These are phyloP conservation scores for Penicillium sp. DNA, from an alignment of 2,329 filamentous ascomycete species.

Conservation along the genomic window DNA sequence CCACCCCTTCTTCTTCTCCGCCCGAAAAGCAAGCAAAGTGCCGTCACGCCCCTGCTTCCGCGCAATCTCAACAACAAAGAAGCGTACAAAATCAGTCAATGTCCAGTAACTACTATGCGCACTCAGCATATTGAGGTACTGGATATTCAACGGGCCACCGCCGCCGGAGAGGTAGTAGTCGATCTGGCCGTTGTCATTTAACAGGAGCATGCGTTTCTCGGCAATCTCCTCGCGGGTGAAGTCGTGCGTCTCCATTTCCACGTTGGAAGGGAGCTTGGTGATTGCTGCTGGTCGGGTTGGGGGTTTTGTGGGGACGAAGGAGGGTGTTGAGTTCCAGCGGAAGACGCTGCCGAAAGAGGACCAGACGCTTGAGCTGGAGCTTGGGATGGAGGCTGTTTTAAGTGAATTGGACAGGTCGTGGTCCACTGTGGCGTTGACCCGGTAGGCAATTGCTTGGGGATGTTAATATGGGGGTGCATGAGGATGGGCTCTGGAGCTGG, in stretches of 20 bases:
- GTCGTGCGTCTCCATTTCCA: slow-evolving; percentile 95
- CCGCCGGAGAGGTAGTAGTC: slow-evolving; percentile 83
- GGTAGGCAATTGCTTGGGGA: slow-evolving; percentile 69
- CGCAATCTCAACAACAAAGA: slow-evolving; percentile 84
- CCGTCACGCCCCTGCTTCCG: slow-evolving; percentile 62
- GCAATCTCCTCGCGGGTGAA: slow-evolving; percentile 89
- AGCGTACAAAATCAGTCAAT: slow-evolving; percentile 77
- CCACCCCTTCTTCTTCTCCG: slow-evolving; percentile 48
- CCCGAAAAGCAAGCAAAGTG: slow-evolving; percentile 51
- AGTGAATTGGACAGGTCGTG: slow-evolving; percentile 69
- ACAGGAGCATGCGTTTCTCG: slow-evolving; percentile 75
- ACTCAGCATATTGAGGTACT: slow-evolving; percentile 94
- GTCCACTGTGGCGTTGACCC: slow-evolving; percentile 87
- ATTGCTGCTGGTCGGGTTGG: slow-evolving; percentile 53
- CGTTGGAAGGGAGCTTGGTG: slow-evolving; percentile 58
- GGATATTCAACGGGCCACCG: slow-evolving; percentile 82
- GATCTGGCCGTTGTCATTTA: slow-evolving; percentile 96
- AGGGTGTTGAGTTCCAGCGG: slow-evolving; percentile 48
- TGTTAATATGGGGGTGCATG: slow-evolving; percentile 49
- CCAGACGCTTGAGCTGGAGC: slow-evolving; percentile 60
- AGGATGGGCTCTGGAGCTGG: neutral
- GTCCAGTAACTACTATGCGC: slow-evolving; percentile 95
- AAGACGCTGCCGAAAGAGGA: slow-evolving; percentile 60
- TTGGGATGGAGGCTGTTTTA: slow-evolving; percentile 73
- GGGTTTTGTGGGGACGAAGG: slow-evolving; percentile 62